Evolutionary conservation across 2,329 filamentous ascomycete genomes (phyloP).

Genomic region (Xylariales sp.): DNA sequence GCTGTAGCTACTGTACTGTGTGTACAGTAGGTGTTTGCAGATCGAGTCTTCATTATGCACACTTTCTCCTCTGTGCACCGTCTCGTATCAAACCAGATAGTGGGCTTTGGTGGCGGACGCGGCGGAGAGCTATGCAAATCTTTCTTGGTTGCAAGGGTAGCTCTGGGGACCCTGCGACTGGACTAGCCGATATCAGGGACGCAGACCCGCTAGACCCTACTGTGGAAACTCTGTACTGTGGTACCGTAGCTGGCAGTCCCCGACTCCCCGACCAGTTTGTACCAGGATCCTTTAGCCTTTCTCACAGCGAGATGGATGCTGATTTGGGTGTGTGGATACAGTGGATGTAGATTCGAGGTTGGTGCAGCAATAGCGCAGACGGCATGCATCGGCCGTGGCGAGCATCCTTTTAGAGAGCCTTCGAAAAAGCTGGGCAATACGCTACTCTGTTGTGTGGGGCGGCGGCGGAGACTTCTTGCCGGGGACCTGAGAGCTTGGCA

Average conservation of each 20-base stretch:
- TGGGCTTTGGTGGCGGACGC: conserved; percentile 5
- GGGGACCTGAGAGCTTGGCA: neutral
- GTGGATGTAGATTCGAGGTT: neutral
- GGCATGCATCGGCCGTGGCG: neutral
- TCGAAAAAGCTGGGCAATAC: too few relatives aligned
- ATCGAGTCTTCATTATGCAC: neutral
- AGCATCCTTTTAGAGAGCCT: too few relatives aligned
- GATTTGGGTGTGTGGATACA: neutral
- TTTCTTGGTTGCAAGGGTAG: neutral
- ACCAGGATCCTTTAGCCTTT: neutral
- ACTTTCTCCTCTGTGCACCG: neutral
- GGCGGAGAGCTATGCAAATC: conserved; percentile 10
- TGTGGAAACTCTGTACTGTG: too few relatives aligned
- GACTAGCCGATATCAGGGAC: too few relatives aligned
- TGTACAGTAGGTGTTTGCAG: neutral
- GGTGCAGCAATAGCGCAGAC: neutral
- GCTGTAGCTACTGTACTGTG: neutral
- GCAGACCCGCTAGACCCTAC: too few relatives aligned
- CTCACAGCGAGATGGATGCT: neutral
- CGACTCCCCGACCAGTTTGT: neutral
- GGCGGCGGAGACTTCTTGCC: too few relatives aligned
- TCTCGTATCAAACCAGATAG: conserved; percentile 7
- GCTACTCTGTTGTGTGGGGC: too few relatives aligned
- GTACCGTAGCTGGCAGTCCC: too few relatives aligned
- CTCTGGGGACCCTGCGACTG: neutral